Evolutionary conservation across 2,329 filamentous ascomycete species (phyloP).

Genomic region (Neofusicoccum ribis): DNA sequence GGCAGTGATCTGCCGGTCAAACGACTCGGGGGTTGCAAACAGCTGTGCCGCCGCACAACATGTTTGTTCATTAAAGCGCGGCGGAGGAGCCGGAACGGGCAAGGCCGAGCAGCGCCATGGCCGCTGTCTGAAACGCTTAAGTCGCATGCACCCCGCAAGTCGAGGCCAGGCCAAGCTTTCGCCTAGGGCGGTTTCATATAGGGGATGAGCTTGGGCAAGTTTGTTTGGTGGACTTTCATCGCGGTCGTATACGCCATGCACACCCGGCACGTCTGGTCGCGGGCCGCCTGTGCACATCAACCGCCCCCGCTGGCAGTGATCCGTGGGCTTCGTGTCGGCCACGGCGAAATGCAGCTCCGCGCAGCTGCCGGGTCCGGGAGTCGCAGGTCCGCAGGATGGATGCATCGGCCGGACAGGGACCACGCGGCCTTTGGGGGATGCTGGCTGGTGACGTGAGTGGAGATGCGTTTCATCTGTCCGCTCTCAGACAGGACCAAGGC

Average conservation of each 20-base stretch:
- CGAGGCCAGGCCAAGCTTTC: slow-evolving; percentile 5
- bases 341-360: not conserved
- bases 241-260: not conserved
- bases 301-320: too few species aligned
- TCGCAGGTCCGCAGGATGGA: too few species aligned
- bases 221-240: slow-evolving; percentile 8
- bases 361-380: not conserved
- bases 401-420: not conserved
- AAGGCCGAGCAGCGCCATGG: not conserved
- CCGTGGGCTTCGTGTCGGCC: too few species aligned
- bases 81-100: not conserved
- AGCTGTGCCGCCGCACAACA: not conserved
- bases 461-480: not conserved
- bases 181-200: slow-evolving; percentile 12
- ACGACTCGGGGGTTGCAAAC: not conserved
- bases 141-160: slow-evolving; percentile 3
- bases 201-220: not conserved
- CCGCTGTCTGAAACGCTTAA: not conserved
- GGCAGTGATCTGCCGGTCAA: not conserved
- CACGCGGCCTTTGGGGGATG: not conserved
- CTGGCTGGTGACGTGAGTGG: not conserved
- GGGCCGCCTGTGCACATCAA: not conserved
- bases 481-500: not conserved
- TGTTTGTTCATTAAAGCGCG: slow-evolving; percentile 6
- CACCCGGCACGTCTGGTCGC: not conserved